phyloP scores from a whole-genome alignment of 257 asterid genomes.

The Verbascum thapsus region DNA sequence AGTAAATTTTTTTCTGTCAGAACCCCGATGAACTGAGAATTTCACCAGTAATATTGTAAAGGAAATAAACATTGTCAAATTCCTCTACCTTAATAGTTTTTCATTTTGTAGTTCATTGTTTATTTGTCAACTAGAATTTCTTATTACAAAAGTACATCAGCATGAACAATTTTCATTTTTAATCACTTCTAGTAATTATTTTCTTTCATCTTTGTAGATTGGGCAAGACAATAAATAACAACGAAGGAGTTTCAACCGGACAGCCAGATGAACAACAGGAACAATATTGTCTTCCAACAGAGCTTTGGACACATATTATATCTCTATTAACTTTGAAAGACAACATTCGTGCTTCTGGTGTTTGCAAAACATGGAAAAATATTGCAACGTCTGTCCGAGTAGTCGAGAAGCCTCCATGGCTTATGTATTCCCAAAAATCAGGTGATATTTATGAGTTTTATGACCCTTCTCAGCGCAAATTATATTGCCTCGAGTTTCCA shows the following conservation, averaged over 20 bases:
- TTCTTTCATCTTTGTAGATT: constrained; percentile 46
- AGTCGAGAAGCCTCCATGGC: constrained; percentile 74
- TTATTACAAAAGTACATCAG: too few species aligned
- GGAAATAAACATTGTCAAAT: too few species aligned
- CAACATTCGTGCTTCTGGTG: constrained; percentile 80
- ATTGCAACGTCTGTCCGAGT: constrained; percentile 61
- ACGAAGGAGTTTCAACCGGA: constrained; percentile 27
- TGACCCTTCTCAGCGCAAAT: constrained; percentile 68
- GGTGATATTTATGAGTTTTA: constrained; percentile 76
- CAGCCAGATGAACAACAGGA: constrained; percentile 35
- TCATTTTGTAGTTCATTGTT: too few species aligned
- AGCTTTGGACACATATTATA: constrained; percentile 60
- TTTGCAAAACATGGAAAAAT: constrained; percentile 70
- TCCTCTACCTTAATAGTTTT: too few species aligned
- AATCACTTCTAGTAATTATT: not conserved
- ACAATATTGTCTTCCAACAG: constrained; percentile 56
- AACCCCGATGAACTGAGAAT: not conserved
- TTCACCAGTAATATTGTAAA: constrained; percentile 3
- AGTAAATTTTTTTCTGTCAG: not conserved
- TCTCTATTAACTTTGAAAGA: constrained; percentile 60
- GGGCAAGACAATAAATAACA: constrained; percentile 38
- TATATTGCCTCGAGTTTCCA: constrained; percentile 67
- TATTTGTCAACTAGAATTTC: too few species aligned
- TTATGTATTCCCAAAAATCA: constrained; percentile 68
- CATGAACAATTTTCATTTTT: not conserved